A percentile compares a stretch with the other conserved stretches of the same genome.
Evolutionary conservation across 2,329 filamentous ascomycete genomes (phyloP).

Genomic region (Podosphaera xanthii): DNA sequence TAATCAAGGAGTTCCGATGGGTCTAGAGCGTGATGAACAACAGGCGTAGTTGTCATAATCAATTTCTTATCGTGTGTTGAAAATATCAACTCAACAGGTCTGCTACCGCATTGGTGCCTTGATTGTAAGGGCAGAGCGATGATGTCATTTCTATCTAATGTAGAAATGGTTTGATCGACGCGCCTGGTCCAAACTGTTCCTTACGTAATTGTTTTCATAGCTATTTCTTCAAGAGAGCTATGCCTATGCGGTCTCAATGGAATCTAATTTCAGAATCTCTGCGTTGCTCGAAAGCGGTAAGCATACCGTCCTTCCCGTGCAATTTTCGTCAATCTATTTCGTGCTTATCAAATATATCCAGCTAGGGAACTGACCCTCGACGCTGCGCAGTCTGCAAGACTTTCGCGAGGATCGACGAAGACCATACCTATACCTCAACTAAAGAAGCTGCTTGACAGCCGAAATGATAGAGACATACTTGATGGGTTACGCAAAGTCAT

Average conservation of each 20-base stretch:
- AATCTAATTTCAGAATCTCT: slow-evolving; percentile 87
- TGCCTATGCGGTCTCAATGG: slow-evolving; percentile 33
- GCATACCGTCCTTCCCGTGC: slow-evolving; percentile 10
- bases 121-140: too few relatives aligned
- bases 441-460: slow-evolving; percentile 84
- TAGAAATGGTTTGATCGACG: too few relatives aligned
- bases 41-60: slow-evolving; percentile 14
- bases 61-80: too few relatives aligned
- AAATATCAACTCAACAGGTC: too few relatives aligned
- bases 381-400: slow-evolving; percentile 72
- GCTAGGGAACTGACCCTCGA: slow-evolving; percentile 94
- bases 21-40: slow-evolving; percentile 28
- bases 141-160: background rate
- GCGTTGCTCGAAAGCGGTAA: slow-evolving; percentile 83
- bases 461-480: slow-evolving; percentile 76
- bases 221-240: too few relatives aligned
- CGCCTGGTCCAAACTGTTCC: too few relatives aligned
- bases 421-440: slow-evolving; percentile 61
- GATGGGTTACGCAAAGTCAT: slow-evolving; percentile 79
- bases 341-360: slow-evolving; percentile 19
- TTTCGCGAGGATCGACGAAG: slow-evolving; percentile 34
- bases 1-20: slow-evolving; percentile 39
- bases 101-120: too few relatives aligned
- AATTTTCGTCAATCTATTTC: background rate
- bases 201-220: too few relatives aligned